Percentiles rank a stretch among this genome's conserved stretches.
Conservation (phyloP, 768 basidiomycete species). For the Amylocystis lapponica region DNA sequence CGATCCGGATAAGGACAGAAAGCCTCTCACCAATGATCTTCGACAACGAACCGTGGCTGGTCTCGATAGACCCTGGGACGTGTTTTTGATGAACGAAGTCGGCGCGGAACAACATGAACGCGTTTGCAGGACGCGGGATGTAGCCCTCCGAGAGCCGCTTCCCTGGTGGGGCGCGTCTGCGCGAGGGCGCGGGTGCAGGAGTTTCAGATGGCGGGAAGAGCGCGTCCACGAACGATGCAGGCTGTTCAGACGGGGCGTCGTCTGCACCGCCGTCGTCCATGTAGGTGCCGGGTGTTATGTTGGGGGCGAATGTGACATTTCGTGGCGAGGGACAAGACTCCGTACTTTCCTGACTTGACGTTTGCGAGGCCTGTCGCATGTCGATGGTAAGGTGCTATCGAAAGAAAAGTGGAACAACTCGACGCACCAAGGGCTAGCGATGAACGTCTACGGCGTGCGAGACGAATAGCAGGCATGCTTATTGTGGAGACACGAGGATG, state of each 20-base stretch:
- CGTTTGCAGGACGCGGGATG: constrained; percentile 77
- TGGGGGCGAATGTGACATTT: constrained; percentile 57
- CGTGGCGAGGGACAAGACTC: constrained; percentile 35
- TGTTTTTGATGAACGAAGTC: constrained; percentile 47
- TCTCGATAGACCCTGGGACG: constrained; percentile 45
- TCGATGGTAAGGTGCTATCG: neutral
- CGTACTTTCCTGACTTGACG: constrained; percentile 52
- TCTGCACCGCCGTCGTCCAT: constrained; percentile 30
- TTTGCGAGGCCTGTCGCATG: constrained; percentile 25
- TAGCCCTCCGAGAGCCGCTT: constrained; percentile 62
- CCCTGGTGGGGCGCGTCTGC: constrained; percentile 50
- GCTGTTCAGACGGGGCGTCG: no score
- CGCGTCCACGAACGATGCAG: constrained; percentile 29
- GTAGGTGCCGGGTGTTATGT: constrained; percentile 52
- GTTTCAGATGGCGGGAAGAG: constrained; percentile 51
- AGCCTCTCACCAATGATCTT: constrained; percentile 34
- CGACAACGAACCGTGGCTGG: constrained; percentile 42
- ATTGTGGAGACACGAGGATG: neutral
- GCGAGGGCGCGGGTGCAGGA: constrained; percentile 32
- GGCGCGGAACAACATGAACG: constrained; percentile 82
- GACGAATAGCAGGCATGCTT: neutral
- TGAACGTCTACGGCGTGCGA: neutral
- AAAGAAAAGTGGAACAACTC: neutral
- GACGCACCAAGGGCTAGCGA: neutral
- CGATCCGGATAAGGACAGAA: neutral